A percentile compares a stretch with the other conserved stretches of the same genome.
Evolutionary conservation across 169 alveolate genomes (phyloP).

Genomic region (Cryptosporidium sp.): DNA sequence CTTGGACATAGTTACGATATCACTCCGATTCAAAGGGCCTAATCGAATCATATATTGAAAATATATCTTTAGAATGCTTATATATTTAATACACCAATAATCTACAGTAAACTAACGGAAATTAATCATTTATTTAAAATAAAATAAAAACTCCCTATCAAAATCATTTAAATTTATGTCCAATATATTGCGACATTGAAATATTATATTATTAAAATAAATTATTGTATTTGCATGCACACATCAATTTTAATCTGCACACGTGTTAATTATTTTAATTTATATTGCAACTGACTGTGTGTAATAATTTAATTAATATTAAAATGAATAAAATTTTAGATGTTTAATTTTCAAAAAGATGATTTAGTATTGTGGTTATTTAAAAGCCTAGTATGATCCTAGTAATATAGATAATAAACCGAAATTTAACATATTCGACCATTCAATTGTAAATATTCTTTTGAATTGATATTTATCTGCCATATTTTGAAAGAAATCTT

Average conservation of each 20-base stretch:
- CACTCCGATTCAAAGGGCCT: conserved; percentile 11
- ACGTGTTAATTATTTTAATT: background rate
- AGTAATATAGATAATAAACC: no score
- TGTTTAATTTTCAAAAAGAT: no score
- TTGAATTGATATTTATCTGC: background rate
- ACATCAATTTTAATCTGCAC: background rate
- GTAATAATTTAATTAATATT: background rate
- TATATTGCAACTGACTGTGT: background rate
- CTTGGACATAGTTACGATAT: conserved; percentile 8
- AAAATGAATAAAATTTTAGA: no score
- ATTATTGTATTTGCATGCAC: background rate
- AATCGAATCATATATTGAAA: background rate
- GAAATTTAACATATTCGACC: no score
- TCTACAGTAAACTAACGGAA: background rate
- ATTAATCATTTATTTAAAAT: no score
- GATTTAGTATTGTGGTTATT: background rate
- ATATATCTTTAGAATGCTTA: no score
- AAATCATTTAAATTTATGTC: background rate
- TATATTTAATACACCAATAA: background rate
- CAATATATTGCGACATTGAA: background rate
- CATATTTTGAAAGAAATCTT: background rate
- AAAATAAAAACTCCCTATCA: no score
- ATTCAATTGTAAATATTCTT: background rate
- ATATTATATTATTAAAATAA: background rate
- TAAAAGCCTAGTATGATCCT: no score